Conservation (phyloP, 164 flowering plant species). For the Pachysandra terminalis region DNA sequence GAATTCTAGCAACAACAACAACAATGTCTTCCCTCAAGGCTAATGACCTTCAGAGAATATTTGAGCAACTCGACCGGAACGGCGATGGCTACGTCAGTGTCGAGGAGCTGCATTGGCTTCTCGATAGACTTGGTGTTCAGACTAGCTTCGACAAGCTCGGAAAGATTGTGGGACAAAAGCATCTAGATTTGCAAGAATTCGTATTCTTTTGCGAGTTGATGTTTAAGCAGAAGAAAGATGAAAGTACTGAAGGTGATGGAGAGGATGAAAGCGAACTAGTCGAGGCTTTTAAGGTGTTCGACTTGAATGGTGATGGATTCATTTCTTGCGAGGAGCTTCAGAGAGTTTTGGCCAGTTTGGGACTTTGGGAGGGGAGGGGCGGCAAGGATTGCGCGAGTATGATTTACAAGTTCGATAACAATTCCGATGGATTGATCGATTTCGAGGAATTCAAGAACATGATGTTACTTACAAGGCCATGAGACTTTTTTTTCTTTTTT, state of each 20-base stretch:
- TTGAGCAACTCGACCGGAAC: constrained; percentile 41
- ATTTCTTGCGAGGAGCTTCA: constrained; percentile 61
- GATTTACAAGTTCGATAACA: constrained; percentile 22
- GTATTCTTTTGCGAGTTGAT: constrained; percentile 33
- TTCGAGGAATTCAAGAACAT: constrained; percentile 34
- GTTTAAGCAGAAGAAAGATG: not conserved
- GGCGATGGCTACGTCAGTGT: constrained; percentile 43
- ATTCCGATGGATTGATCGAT: constrained; percentile 29
- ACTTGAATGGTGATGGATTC: constrained; percentile 64
- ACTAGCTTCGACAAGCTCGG: constrained; percentile 31
- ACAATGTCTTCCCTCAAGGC: constrained; percentile 27
- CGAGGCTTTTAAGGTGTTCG: constrained; percentile 71
- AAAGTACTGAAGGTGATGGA: not conserved
- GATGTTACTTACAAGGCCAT: constrained; percentile 38
- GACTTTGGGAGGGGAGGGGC: constrained; percentile 25
- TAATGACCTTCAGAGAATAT: constrained; percentile 36
- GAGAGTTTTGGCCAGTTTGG: constrained; percentile 47
- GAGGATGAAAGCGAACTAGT: constrained; percentile 19
- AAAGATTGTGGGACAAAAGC: constrained; percentile 21
- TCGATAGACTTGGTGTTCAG: constrained; percentile 27
- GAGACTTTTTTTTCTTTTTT: constrained; percentile 1
- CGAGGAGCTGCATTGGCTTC: constrained; percentile 45
- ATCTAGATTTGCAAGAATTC: constrained; percentile 38
- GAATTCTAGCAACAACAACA: too few relatives aligned
- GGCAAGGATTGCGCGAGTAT: constrained; percentile 19